Conservation (phyloP, 2,329 filamentous ascomycete genomes). For the Rhynchosporium agropyri region DNA sequence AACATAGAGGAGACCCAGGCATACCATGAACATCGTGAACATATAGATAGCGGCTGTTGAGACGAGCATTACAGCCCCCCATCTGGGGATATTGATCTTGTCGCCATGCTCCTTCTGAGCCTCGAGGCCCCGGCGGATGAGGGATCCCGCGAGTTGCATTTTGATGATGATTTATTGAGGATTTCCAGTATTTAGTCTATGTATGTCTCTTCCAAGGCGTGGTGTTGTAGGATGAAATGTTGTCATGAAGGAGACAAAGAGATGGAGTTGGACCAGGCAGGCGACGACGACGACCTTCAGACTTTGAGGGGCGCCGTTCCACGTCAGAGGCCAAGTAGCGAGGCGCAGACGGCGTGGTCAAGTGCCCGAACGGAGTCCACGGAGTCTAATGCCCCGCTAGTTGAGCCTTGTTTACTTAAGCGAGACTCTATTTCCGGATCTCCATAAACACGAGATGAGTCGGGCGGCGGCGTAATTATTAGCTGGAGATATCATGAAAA, state of each 20-base stretch:
- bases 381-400: not conserved
- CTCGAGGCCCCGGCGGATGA: slow-evolving; percentile 29
- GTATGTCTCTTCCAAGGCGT: not conserved
- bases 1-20: not conserved
- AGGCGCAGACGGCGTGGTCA: slow-evolving; percentile 14
- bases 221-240: slow-evolving; percentile 4
- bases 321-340: not conserved
- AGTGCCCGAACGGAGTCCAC: not conserved
- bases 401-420: slow-evolving; percentile 1
- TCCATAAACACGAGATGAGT: not conserved
- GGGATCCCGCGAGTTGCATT: slow-evolving; percentile 18
- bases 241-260: slow-evolving; percentile 13
- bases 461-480: not conserved
- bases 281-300: not conserved
- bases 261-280: slow-evolving; percentile 13
- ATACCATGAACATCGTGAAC: slow-evolving; percentile 27
- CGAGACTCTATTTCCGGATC: slow-evolving; percentile 11
- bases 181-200: not conserved
- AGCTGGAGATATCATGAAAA: too few species aligned
- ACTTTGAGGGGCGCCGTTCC: slow-evolving; percentile 5
- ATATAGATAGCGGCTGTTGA: slow-evolving; percentile 24
- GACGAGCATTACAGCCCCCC: slow-evolving; percentile 31
- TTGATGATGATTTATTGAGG: slow-evolving; percentile 13
- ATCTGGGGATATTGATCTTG: slow-evolving; percentile 31
- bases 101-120: slow-evolving; percentile 19